Evolutionary conservation across 352 stramenopile genomes (phyloP).

Genomic region (Globisporangium irregulare): DNA sequence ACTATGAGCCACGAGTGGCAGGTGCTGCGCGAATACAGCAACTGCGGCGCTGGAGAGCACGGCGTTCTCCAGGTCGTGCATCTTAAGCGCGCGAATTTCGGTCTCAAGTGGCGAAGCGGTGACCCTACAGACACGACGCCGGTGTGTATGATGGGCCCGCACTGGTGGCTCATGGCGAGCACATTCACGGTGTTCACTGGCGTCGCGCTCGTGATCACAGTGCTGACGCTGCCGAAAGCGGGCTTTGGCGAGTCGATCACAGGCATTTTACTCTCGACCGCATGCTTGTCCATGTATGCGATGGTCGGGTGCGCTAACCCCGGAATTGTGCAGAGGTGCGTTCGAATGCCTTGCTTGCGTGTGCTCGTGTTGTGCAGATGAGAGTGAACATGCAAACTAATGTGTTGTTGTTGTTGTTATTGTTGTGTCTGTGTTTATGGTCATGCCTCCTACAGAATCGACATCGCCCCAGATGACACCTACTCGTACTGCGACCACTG

Average conservation of each 20-base stretch:
- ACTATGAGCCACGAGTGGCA: constrained; percentile 16
- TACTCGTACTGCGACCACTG: constrained; percentile 83
- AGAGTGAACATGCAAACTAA: background rate
- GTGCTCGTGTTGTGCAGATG: background rate
- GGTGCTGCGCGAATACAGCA: constrained; percentile 13
- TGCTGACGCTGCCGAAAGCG: constrained; percentile 45
- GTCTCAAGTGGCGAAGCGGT: constrained; percentile 36
- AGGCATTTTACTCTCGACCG: constrained; percentile 51
- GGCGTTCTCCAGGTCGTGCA: constrained; percentile 49
- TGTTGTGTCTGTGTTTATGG: constrained; percentile 4
- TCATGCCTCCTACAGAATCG: constrained; percentile 2
- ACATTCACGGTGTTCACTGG: constrained; percentile 57
- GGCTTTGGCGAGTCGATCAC: constrained; percentile 35
- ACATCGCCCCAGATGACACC: constrained; percentile 39
- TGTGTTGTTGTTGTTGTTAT: background rate
- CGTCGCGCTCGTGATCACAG: constrained; percentile 42
- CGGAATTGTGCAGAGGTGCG: constrained; percentile 57
- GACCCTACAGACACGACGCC: constrained; percentile 17
- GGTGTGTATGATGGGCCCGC: constrained; percentile 63
- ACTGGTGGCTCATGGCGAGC: constrained; percentile 71
- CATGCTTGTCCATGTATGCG: constrained; percentile 68
- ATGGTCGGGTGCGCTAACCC: constrained; percentile 70
- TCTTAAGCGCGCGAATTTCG: constrained; percentile 52
- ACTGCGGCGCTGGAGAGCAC: background rate
- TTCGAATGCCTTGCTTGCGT: background rate